Conservation (phyloP, 495 filamentous ascomycete genomes). For the Massariosphaeria phaeospora region DNA sequence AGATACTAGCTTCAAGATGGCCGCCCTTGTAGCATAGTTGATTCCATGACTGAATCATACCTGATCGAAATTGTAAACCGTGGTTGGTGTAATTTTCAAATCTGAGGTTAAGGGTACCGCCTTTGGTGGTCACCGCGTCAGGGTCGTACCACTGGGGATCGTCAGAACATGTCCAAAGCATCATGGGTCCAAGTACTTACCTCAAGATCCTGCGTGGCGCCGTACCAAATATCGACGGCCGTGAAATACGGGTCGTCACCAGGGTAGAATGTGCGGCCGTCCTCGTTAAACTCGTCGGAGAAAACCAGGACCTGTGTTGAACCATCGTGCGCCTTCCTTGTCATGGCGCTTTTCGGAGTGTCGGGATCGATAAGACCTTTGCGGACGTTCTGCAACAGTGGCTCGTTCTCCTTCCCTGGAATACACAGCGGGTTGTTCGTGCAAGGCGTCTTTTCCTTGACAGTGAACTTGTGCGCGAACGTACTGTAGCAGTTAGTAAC, state of each 20-base stretch:
- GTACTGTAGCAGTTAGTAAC: constrained; percentile 45
- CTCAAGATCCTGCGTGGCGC: constrained; percentile 70
- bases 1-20: constrained; percentile 70
- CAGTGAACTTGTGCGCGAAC: constrained; percentile 48
- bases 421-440: constrained; percentile 53
- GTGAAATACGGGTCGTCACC: constrained; percentile 69
- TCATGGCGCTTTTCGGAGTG: constrained; percentile 57
- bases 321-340: constrained; percentile 55
- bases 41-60: constrained; percentile 83
- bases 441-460: constrained; percentile 37
- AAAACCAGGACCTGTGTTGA: constrained; percentile 64
- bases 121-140: constrained; percentile 63
- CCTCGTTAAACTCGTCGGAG: constrained; percentile 72
- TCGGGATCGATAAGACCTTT: constrained; percentile 64
- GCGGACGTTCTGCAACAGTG: constrained; percentile 58
- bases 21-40: constrained; percentile 74
- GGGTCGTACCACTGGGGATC: constrained; percentile 67
- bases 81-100: constrained; percentile 67
- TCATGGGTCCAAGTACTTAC: constrained; percentile 37
- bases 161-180: background rate
- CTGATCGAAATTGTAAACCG: constrained; percentile 65
- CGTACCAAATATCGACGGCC: constrained; percentile 74
- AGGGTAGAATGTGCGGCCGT: constrained; percentile 67
- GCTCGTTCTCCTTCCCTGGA: constrained; percentile 48
- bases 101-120: constrained; percentile 61